phyloP scores from a whole-genome alignment of 495 filamentous ascomycete genomes.

The Patellaria atrata region DNA sequence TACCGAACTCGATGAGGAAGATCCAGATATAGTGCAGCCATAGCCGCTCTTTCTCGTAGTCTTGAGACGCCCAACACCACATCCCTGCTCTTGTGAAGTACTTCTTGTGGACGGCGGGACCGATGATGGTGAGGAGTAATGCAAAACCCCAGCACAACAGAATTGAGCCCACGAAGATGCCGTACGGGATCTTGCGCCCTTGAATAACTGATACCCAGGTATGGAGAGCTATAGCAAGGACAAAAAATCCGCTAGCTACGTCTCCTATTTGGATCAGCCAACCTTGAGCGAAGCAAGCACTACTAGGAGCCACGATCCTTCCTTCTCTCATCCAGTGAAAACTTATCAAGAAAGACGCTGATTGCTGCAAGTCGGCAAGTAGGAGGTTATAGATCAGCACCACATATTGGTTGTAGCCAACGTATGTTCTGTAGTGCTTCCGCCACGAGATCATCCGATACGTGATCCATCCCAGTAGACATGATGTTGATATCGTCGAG shows the following conservation, averaged over 20 bases:
- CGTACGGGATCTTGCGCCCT: constrained; percentile 18
- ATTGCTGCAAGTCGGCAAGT: constrained; percentile 59
- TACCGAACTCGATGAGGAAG: constrained; percentile 53
- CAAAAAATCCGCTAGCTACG: constrained; percentile 53
- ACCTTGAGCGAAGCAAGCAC: constrained; percentile 53
- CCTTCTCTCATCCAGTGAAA: constrained; percentile 42
- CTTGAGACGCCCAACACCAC: constrained; percentile 52
- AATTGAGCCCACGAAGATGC: constrained; percentile 16
- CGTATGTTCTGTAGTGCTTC: constrained; percentile 22
- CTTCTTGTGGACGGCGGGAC: constrained; percentile 16
- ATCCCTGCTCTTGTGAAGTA: constrained; percentile 25
- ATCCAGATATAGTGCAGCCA: constrained; percentile 71
- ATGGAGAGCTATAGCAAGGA: constrained; percentile 37
- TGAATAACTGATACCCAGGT: constrained; percentile 36
- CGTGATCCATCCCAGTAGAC: constrained; percentile 22
- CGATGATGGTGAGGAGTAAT: constrained; percentile 20
- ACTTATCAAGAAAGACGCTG: constrained; percentile 52
- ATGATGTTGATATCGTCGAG: constrained; percentile 20
- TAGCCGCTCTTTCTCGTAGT: constrained; percentile 47
- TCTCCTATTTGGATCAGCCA: constrained; percentile 60
- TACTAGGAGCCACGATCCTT: constrained; percentile 39
- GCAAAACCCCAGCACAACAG: constrained; percentile 18
- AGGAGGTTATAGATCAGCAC: constrained; percentile 61
- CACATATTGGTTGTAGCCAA: constrained; percentile 55
- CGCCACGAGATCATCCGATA: constrained; percentile 25